Evolutionary conservation across 2,329 filamentous ascomycete genomes (phyloP).

Genomic region (Lachnellula cervina): DNA sequence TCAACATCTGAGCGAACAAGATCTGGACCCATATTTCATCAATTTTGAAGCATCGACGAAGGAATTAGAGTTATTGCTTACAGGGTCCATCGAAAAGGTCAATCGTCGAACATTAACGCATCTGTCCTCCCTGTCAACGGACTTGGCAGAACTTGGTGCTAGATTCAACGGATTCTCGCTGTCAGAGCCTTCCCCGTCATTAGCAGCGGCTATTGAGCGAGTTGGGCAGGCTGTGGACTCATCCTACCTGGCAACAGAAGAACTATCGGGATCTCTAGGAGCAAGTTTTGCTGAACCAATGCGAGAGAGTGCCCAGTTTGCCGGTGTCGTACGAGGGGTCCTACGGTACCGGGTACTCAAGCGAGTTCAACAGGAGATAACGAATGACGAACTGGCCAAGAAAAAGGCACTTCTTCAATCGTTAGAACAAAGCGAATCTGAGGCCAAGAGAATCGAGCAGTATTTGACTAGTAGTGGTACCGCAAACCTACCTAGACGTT

Average conservation of each 20-base stretch:
- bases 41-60: slow-evolving; percentile 89
- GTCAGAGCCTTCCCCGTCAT: slow-evolving; percentile 81
- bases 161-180: slow-evolving; percentile 95
- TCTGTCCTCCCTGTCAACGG: slow-evolving; percentile 74
- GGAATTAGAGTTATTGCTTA: slow-evolving; percentile 81
- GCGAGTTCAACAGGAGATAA: slow-evolving; percentile 96
- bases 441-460: slow-evolving; percentile 89
- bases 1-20: slow-evolving; percentile 74
- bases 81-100: slow-evolving; percentile 93
- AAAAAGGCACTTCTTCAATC: slow-evolving; percentile 79
- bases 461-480: slow-evolving; percentile 75
- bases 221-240: slow-evolving; percentile 92
- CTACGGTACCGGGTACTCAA: slow-evolving; percentile 88
- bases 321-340: slow-evolving; percentile 84
- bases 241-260: slow-evolving; percentile 92
- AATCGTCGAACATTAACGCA: slow-evolving; percentile 87
- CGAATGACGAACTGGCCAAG: slow-evolving; percentile 84
- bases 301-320: slow-evolving; percentile 96
- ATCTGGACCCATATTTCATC: slow-evolving; percentile 93
- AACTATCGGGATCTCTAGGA: slow-evolving; percentile 80
- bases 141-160: slow-evolving; percentile 90
- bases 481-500: slow-evolving; percentile 58
- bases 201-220: slow-evolving; percentile 89
- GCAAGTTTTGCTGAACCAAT: slow-evolving; percentile 96
- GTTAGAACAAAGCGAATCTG: slow-evolving; percentile 87